Evolutionary conservation across 192 early-diverging fungal genomes (phyloP), one percentile per base, ranked within the genome.

Genomic region (Geranomyces variabilis): DNA sequence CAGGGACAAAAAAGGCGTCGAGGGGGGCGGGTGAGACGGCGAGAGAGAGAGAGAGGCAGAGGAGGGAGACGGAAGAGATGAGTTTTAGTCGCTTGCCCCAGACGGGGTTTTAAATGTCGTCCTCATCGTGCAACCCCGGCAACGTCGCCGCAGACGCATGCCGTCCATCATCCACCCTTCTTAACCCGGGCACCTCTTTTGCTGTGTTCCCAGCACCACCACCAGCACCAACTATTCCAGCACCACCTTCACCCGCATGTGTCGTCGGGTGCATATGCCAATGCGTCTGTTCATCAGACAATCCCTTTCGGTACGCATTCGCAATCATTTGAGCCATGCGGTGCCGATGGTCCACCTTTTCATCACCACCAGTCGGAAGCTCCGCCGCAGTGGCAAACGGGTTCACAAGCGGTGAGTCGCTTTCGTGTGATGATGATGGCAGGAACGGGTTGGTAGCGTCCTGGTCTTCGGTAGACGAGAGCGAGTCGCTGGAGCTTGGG

Each of bases 221-320:
- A 19, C 28, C 58, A 6, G 9, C 58, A 29, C 58, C 28, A 7
- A 1, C 31, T 7, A 4, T 17, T 26, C 28, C 58, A 26, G 51
- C 51, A 24, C 51, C 51, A 6, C 26, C 17, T n/a, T 9, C 26
- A n/a, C 6, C 26, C 10, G 46, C 46, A n/a, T 41, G 36, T 41
- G 36, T 41, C 5, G 36, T 41, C 5, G 36, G 3, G 36, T 10
- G 36, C 36, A 10, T 3, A 7, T 33, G 22, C 58, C 58, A 60
- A 17, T 60, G 22, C 6, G 14, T 29, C 7, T 31, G 31, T 26
- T 60, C 58, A 26, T 60, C 58, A 1, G 58, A 24, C 4, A 60
- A 26, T 8, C 58, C 58, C 31, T 60, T 60, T 3, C 58, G 58
- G 28, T 31, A 60, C 7, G 58, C 58, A 19, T 60, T 33, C 28